Evolutionary conservation across 495 filamentous ascomycete genomes (phyloP), one percentile per base, ranked within the genome.

Genomic region (Cercophora scortea): DNA sequence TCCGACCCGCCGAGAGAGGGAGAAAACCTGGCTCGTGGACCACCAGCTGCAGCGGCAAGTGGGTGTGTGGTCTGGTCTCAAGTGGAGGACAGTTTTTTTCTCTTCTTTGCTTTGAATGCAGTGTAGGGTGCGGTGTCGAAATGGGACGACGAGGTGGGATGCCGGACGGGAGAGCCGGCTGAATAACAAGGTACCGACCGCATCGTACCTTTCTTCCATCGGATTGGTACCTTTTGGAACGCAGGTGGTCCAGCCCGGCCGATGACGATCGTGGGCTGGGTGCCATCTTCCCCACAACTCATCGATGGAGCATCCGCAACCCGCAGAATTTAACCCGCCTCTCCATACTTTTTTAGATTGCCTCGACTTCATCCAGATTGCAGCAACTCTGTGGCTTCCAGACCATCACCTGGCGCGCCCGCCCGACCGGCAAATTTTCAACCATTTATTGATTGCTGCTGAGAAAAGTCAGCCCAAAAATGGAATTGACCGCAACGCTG

Each of bases 11-110:
- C 25, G 25, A 25, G 25, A 2, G 25, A 25, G 25, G 5, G 32
- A 38, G 9, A 40, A 51, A 54, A 58, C 51, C 47, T 43, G 56
- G 55, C 46, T 58, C 47, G 45, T 46, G 50, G 50, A 40, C 49
- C 44, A 36, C 19, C 13, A 11, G 32, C 18, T 53, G 41, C 36
- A 36, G 35, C 33, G 32, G 16, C 42, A 39, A 45, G 33, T 55
- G 19, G 42, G 49, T 55, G 19, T 33, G 49, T 18, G 25, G 36
- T 38, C 25, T 25, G 25, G 25, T 25, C 25, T 25, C 25, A 25
- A 25, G n/a, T n/a, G n/a, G n/a, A n/a, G 25, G 25, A 25, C 25
- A 25, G 25, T 25, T 25, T 25, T 25, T 25, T 5, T 25, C 5
- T 25, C 5, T 25, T 25, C 5, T 5, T 25, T 25, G 25, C 25